phyloP scores from a whole-genome alignment of 306 rosid species.

The Acacia melanoxylon region DNA sequence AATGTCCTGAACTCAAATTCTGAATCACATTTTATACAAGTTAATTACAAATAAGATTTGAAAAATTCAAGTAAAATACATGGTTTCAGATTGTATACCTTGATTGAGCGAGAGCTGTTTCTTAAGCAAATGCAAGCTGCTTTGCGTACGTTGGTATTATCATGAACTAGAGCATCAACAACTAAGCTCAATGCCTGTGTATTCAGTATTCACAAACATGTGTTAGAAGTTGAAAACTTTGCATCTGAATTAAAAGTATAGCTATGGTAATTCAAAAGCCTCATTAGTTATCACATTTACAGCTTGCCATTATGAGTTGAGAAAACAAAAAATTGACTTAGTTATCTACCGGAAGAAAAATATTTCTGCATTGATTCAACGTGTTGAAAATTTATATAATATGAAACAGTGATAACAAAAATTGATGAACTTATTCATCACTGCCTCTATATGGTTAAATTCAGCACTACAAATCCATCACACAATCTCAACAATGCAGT shows the following conservation, averaged over 20 bases:
- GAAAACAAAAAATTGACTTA: conserved; percentile 17
- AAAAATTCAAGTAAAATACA: conserved; percentile 25
- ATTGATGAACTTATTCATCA: neutral
- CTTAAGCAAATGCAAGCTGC: conserved; percentile 95
- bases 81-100: conserved; percentile 53
- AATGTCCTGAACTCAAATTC: conserved; percentile 90
- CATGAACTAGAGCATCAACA: conserved; percentile 65
- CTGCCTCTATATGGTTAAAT: neutral
- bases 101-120: conserved; percentile 88
- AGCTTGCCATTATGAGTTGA: conserved; percentile 24
- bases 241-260: conserved; percentile 11
- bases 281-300: neutral
- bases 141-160: conserved; percentile 61
- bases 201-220: conserved; percentile 25
- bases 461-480: neutral
- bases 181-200: conserved; percentile 62
- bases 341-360: conserved; percentile 27
- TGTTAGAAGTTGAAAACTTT: conserved; percentile 27
- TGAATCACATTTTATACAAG: conserved; percentile 59
- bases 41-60: conserved; percentile 16
- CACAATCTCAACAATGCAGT: conserved; percentile 10
- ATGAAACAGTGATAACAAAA: conserved; percentile 4
- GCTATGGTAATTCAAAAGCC: neutral
- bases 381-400: conserved; percentile 1
- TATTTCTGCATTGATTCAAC: conserved; percentile 11